These are phyloP conservation scores for Perkinsus chesapeaki DNA, from an alignment of 169 alveolate genomes.

Conservation along the genomic window DNA sequence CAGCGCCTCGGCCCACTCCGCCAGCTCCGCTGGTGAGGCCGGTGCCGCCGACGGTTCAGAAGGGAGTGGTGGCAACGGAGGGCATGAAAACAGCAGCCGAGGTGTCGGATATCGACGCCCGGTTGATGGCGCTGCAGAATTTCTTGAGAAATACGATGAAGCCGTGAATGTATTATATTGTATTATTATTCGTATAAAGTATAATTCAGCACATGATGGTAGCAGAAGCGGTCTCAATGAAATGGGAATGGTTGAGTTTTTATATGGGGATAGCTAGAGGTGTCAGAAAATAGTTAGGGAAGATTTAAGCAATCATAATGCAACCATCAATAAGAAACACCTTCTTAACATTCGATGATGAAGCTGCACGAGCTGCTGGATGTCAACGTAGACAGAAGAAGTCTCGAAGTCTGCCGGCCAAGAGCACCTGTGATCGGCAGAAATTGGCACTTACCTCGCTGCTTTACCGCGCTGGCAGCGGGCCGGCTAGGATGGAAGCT, in stretches of 20 bases:
- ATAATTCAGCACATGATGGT: background rate
- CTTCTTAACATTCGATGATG: background rate
- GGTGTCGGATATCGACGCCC: background rate
- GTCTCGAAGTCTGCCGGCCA: background rate
- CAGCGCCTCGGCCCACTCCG: background rate
- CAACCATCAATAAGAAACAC: background rate
- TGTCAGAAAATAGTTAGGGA: too few species aligned
- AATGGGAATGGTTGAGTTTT: too few species aligned
- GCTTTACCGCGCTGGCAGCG: background rate
- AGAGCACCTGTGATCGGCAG: background rate
- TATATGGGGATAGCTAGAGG: too few species aligned
- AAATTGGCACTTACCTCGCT: background rate
- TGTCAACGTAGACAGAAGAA: background rate
- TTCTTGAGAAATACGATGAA: background rate
- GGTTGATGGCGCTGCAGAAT: background rate
- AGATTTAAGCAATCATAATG: background rate
- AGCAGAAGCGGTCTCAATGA: background rate
- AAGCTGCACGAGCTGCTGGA: background rate
- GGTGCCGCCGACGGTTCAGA: background rate
- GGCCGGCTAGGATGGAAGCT: background rate
- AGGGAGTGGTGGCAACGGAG: background rate
- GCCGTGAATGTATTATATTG: background rate
- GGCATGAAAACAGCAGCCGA: background rate
- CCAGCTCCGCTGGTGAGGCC: background rate
- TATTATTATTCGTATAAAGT: background rate